phyloP scores from a whole-genome alignment of 2,329 filamentous ascomycete genomes.

The Epichloe gansuensis region DNA sequence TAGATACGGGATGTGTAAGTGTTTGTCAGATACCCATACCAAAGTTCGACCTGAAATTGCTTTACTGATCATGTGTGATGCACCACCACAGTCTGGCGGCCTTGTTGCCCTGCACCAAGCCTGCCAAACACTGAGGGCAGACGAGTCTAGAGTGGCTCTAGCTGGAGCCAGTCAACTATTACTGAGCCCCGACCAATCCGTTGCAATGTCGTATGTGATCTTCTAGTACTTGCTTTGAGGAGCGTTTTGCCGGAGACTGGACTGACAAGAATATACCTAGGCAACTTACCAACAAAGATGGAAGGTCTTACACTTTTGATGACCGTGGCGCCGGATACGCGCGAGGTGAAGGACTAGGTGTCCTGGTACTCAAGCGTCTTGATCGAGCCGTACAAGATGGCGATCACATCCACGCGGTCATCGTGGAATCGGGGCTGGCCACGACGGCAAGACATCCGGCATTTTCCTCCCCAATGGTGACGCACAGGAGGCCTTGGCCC shows the following conservation, averaged over 20 bases:
- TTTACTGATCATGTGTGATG: too few species aligned
- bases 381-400: conserved; percentile 29
- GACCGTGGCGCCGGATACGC: conserved; percentile 34
- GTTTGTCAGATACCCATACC: too few species aligned
- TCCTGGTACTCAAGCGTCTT: conserved; percentile 32
- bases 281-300: not conserved
- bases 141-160: conserved; percentile 22
- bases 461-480: conserved; percentile 18
- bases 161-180: conserved; percentile 30
- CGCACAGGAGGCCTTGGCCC: conserved; percentile 14
- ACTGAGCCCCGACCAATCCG: too few species aligned
- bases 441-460: conserved; percentile 29
- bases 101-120: conserved; percentile 33
- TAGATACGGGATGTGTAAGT: too few species aligned
- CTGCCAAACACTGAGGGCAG: conserved; percentile 12
- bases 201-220: too few species aligned
- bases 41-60: too few species aligned
- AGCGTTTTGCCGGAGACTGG: too few species aligned
- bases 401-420: conserved; percentile 23
- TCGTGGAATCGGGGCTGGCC: conserved; percentile 23
- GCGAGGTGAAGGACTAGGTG: conserved; percentile 24
- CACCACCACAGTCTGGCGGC: too few species aligned
- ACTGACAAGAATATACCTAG: conserved; percentile 2
- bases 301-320: conserved; percentile 20
- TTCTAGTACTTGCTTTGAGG: too few species aligned